Evolutionary conservation across 331 rosid species (phyloP).

Genomic region (Rosa hybrid): DNA sequence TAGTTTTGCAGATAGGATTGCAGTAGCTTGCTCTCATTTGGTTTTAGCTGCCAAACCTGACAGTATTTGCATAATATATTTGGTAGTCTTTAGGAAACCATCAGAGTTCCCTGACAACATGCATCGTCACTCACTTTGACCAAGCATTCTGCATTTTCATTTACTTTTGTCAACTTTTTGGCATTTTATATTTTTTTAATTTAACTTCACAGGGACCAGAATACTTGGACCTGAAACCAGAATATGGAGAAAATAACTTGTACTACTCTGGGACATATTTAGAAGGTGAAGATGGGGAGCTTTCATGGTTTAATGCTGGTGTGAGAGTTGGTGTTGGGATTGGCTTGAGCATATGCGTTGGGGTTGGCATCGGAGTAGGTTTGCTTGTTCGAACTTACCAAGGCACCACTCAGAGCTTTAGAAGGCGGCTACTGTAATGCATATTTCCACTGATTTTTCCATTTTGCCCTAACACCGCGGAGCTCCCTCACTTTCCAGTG

Average conservation of each 20-base stretch:
- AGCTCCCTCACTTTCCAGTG: background rate
- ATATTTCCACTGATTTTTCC: background rate
- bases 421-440: constrained; percentile 46
- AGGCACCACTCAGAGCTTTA: constrained; percentile 62
- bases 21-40: background rate
- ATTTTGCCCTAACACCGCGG: constrained; percentile 1
- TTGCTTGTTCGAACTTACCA: constrained; percentile 70
- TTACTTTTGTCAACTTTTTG: background rate
- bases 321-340: constrained; percentile 84
- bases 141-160: constrained; percentile 11
- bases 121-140: background rate
- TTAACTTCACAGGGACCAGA: constrained; percentile 47
- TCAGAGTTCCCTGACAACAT: background rate
- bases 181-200: constrained; percentile 3
- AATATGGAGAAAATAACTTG: constrained; percentile 43
- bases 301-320: constrained; percentile 84
- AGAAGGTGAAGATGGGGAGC: constrained; percentile 81
- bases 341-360: constrained; percentile 78
- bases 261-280: constrained; percentile 51
- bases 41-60: background rate
- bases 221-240: constrained; percentile 41
- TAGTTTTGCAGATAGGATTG: background rate
- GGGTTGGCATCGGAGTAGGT: constrained; percentile 78
- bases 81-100: background rate
- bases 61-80: background rate